A percentile compares a stretch with the other conserved stretches of the same genome.
Conservation (phyloP, 2,329 filamentous ascomycete species). For the Alternaria panax region DNA sequence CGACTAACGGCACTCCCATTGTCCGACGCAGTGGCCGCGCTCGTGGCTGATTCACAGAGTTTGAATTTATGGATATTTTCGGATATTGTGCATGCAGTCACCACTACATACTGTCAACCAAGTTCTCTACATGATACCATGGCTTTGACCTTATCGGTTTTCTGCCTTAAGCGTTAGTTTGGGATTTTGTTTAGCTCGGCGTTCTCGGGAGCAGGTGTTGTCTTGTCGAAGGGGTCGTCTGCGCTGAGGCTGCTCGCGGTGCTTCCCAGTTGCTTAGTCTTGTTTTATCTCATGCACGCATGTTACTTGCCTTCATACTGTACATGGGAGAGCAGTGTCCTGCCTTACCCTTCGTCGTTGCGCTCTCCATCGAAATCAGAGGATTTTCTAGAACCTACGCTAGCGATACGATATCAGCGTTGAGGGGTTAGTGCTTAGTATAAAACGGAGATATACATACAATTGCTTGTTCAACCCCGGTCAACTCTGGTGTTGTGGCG, state of each 20-base stretch:
- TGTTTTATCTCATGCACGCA: not conserved
- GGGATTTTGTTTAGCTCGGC: conserved; percentile 1
- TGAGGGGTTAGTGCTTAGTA: not conserved
- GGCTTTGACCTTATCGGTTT: not conserved
- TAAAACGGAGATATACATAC: conserved; percentile 3
- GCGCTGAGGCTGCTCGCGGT: not conserved
- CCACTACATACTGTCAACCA: not conserved
- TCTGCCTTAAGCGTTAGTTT: not conserved
- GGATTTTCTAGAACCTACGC: not conserved
- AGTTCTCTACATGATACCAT: conserved; percentile 4
- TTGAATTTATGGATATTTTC: not conserved
- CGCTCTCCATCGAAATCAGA: conserved; percentile 1
- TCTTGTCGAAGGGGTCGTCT: not conserved
- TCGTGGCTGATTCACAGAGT: conserved; percentile 14
- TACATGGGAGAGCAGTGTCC: not conserved
- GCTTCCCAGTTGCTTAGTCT: not conserved
- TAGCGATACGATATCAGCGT: not conserved
- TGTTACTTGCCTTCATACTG: not conserved
- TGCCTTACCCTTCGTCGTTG: not conserved
- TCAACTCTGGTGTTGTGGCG: not conserved
- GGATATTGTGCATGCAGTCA: not conserved
- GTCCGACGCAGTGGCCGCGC: conserved; percentile 33
- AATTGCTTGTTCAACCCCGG: not conserved
- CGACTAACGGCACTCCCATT: conserved; percentile 20
- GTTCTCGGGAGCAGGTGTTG: conserved; percentile 5